Percentiles rank a stretch among this genome's conserved stretches.
phyloP scores from a whole-genome alignment of 2,329 filamentous ascomycete species.

The Arthrobotrys entomopaga region DNA sequence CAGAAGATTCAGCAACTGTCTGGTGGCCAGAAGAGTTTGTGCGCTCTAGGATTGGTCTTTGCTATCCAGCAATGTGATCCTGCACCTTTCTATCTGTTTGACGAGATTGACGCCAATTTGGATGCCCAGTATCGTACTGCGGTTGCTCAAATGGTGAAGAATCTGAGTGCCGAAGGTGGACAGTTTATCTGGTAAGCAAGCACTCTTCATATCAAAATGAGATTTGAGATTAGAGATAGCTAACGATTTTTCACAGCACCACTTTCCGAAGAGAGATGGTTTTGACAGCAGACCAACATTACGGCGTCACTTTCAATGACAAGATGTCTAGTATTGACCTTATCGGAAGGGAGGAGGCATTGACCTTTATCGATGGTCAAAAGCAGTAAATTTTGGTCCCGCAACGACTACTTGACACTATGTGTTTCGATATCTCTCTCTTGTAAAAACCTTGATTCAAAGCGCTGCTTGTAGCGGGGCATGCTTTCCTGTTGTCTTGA shows the following conservation, averaged over 20 bases:
- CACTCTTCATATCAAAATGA: neutral
- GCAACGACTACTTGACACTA: neutral
- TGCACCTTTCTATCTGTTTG: slow-evolving; percentile 98
- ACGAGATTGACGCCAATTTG: slow-evolving; percentile 97
- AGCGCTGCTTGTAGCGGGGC: neutral
- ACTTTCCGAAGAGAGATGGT: slow-evolving; percentile 98
- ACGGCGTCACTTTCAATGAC: slow-evolving; percentile 91
- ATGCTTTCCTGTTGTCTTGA: neutral
- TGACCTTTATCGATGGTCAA: slow-evolving; percentile 94
- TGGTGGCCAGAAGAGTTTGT: slow-evolving; percentile 94
- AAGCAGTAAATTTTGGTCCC: slow-evolving; percentile 48
- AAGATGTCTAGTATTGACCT: slow-evolving; percentile 96
- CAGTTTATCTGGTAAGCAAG: slow-evolving; percentile 76
- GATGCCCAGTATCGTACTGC: slow-evolving; percentile 96
- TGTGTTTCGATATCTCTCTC: slow-evolving; percentile 2
- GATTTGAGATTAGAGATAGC: neutral
- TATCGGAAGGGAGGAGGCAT: slow-evolving; percentile 83
- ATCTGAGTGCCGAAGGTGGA: slow-evolving; percentile 72
- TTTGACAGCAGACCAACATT: slow-evolving; percentile 94
- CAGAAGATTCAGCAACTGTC: slow-evolving; percentile 97
- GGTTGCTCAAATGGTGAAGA: slow-evolving; percentile 84
- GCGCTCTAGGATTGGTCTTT: slow-evolving; percentile 93
- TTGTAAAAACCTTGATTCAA: neutral
- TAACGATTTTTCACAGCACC: slow-evolving; percentile 71
- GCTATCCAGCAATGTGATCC: slow-evolving; percentile 98